phyloP scores from a whole-genome alignment of 257 asterid species.

The Dorcoceras hygrometricum region DNA sequence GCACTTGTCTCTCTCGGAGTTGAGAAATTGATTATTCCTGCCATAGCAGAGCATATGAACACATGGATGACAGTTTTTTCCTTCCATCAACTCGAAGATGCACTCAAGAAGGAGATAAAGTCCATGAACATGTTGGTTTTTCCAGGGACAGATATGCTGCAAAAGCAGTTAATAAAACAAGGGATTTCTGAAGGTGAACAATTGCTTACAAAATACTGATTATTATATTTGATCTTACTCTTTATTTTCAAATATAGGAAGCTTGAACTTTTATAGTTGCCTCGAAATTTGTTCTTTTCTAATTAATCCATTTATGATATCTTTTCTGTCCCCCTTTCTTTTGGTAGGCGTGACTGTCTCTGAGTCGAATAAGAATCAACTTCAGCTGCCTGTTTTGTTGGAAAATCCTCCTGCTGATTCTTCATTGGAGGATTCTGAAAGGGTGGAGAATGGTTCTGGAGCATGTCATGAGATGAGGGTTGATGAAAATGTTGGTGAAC shows the following conservation, averaged over 20 bases:
- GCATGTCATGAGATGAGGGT: conserved; percentile 19
- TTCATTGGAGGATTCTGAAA: conserved; percentile 26
- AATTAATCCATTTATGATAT: neutral
- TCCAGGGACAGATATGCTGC: conserved; percentile 91
- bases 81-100: conserved; percentile 57
- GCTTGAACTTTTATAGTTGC: neutral
- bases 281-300: conserved; percentile 8
- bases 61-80: conserved; percentile 77
- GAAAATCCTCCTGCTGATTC: conserved; percentile 40
- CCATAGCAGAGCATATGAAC: conserved; percentile 78
- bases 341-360: conserved; percentile 33
- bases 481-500: conserved; percentile 25
- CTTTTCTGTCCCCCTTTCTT: conserved; percentile 17
- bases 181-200: conserved; percentile 48
- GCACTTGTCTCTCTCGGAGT: conserved; percentile 64
- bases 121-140: conserved; percentile 80
- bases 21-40: conserved; percentile 77
- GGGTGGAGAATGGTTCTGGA: conserved; percentile 24
- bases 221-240: neutral
- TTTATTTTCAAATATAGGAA: conserved; percentile 6
- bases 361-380: conserved; percentile 29
- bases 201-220: neutral
- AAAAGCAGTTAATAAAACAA: conserved; percentile 52
- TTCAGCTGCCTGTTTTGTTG: conserved; percentile 28
- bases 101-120: conserved; percentile 58